phyloP scores from a whole-genome alignment of 371 early-diverging fungal species.

The Sporodiniella umbellata region DNA sequence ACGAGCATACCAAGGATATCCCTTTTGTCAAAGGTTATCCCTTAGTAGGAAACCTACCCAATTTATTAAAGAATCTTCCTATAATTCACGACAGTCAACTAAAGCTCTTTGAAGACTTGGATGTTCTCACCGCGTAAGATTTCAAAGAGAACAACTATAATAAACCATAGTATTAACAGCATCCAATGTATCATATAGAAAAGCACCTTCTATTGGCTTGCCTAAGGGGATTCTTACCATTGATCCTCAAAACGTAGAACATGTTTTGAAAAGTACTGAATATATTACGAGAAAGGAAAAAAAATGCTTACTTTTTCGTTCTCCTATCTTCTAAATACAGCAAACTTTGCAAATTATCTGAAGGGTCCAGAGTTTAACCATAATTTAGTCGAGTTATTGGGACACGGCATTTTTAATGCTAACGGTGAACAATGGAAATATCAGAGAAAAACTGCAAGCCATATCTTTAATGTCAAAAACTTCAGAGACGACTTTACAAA shows the following conservation, averaged over 20 bases:
- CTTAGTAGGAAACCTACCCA: constrained; percentile 22
- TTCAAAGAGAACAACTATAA: no score
- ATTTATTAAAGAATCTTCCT: constrained; percentile 19
- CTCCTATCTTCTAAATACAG: constrained; percentile 8
- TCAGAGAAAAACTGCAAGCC: constrained; percentile 37
- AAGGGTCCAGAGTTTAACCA: constrained; percentile 36
- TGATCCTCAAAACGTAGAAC: constrained; percentile 43
- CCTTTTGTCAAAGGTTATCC: constrained; percentile 25
- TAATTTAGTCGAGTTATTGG: constrained; percentile 27
- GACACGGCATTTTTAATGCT: constrained; percentile 46
- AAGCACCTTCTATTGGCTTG: constrained; percentile 25
- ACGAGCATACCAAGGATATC: constrained; percentile 30
- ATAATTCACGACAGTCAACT: constrained; percentile 17
- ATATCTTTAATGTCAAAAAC: constrained; percentile 50
- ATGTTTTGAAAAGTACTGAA: no score
- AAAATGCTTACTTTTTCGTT: neutral
- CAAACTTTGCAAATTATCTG: constrained; percentile 42
- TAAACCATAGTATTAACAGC: neutral
- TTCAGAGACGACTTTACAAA: constrained; percentile 45
- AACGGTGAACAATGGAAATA: constrained; percentile 37
- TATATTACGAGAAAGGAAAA: constrained; percentile 13
- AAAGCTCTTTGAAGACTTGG: constrained; percentile 8
- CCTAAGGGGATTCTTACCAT: constrained; percentile 31
- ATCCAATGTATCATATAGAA: constrained; percentile 4
- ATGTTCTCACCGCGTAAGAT: constrained; percentile 21